Evolutionary conservation across 2,329 filamentous ascomycete species (phyloP).

Genomic region (Boeremia lycopersici): DNA sequence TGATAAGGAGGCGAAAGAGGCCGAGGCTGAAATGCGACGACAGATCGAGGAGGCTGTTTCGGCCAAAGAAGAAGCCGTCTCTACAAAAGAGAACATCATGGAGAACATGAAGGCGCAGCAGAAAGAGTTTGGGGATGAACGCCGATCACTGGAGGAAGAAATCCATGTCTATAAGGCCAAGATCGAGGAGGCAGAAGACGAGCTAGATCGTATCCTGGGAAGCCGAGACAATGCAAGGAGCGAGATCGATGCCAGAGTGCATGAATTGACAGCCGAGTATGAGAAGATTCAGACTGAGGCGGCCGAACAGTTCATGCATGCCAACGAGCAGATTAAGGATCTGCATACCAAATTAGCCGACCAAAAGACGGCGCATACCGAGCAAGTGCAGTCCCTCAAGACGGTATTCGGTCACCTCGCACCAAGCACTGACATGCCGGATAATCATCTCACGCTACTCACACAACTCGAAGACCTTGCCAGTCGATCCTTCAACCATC

Average conservation of each 20-base stretch:
- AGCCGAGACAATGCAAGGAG: slow-evolving; percentile 82
- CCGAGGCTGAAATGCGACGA: slow-evolving; percentile 66
- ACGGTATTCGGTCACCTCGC: slow-evolving; percentile 49
- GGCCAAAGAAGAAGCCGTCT: slow-evolving; percentile 89
- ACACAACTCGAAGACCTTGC: slow-evolving; percentile 54
- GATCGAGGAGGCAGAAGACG: slow-evolving; percentile 88
- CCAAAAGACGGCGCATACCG: slow-evolving; percentile 52
- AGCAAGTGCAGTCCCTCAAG: slow-evolving; percentile 37
- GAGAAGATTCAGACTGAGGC: slow-evolving; percentile 61
- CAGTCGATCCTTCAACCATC: slow-evolving; percentile 50
- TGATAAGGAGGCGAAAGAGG: slow-evolving; percentile 69
- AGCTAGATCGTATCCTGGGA: slow-evolving; percentile 82
- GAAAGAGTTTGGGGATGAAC: slow-evolving; percentile 83
- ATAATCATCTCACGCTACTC: slow-evolving; percentile 47
- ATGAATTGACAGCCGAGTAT: slow-evolving; percentile 72
- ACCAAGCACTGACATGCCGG: slow-evolving; percentile 41
- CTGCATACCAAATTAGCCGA: slow-evolving; percentile 64
- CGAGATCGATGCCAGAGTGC: slow-evolving; percentile 70
- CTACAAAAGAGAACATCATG: slow-evolving; percentile 91
- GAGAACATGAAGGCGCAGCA: slow-evolving; percentile 93
- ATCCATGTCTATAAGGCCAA: slow-evolving; percentile 76
- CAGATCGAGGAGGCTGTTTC: slow-evolving; percentile 85
- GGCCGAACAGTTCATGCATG: slow-evolving; percentile 54
- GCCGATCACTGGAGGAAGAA: slow-evolving; percentile 81
- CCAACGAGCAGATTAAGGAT: slow-evolving; percentile 50